Conservation (phyloP, 192 early-diverging fungal species). For the Tieghemiomyces parasiticus region DNA sequence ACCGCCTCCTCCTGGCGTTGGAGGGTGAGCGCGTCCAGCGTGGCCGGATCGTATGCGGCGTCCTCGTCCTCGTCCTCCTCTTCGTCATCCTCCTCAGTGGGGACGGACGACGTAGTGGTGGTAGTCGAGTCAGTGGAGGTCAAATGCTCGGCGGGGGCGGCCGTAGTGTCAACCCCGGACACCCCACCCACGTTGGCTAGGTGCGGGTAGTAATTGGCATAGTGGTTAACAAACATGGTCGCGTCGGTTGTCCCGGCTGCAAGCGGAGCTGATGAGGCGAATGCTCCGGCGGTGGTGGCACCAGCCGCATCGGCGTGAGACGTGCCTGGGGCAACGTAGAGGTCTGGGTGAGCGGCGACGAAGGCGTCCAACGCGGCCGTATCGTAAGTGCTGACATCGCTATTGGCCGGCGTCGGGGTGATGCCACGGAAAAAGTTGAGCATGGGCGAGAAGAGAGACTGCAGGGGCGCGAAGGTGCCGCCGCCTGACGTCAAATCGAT, state of each 20-base stretch:
- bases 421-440: neutral
- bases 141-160: too few species aligned
- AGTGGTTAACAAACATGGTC: neutral
- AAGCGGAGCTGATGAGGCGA: too few species aligned
- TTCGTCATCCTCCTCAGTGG: slow-evolving; percentile 14
- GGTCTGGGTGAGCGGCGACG: neutral
- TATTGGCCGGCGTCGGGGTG: neutral
- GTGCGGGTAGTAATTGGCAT: slow-evolving; percentile 7
- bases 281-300: too few species aligned
- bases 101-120: neutral
- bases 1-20: slow-evolving; percentile 11
- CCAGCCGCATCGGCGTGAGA: slow-evolving; percentile 11
- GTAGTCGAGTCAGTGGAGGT: slow-evolving; percentile 18
- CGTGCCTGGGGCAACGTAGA: neutral
- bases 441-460: neutral
- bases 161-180: too few species aligned
- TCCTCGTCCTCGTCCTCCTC: slow-evolving; percentile 21
- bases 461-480: neutral
- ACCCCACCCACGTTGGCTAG: too few species aligned
- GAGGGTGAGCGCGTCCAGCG: neutral
- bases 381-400: neutral
- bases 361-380: neutral
- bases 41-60: slow-evolving; percentile 25
- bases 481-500: neutral
- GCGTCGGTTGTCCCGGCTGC: slow-evolving; percentile 1